A percentile compares a stretch with the other conserved stretches of the same genome.
These are phyloP conservation scores for Teratosphaeriaceae sp. DNA, from an alignment of 2,329 filamentous ascomycete species.

Conservation along the genomic window DNA sequence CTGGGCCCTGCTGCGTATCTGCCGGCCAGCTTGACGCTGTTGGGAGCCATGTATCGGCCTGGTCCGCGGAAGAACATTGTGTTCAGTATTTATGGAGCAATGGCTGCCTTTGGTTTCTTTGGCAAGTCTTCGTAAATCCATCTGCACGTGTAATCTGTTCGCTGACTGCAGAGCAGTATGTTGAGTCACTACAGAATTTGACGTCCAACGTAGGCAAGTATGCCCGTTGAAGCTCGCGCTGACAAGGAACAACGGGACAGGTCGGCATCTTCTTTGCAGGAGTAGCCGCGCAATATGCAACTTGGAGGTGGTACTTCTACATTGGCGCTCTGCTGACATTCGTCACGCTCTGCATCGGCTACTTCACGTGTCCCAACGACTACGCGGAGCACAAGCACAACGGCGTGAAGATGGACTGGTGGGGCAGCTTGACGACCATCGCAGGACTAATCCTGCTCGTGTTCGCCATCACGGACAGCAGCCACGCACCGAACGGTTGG, in stretches of 20 bases:
- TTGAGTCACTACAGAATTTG: too few species aligned
- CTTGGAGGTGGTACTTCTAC: slow-evolving; percentile 43
- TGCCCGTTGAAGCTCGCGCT: too few species aligned
- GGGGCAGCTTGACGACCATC: slow-evolving; percentile 54
- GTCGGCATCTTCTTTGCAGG: slow-evolving; percentile 60
- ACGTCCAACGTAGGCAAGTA: too few species aligned
- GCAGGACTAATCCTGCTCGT: slow-evolving; percentile 62
- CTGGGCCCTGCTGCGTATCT: slow-evolving; percentile 32
- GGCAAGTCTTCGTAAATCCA: too few species aligned
- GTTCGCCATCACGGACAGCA: slow-evolving; percentile 67
- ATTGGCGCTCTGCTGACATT: slow-evolving; percentile 51
- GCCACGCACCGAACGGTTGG: slow-evolving; percentile 64
- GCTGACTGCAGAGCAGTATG: too few species aligned
- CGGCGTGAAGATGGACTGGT: slow-evolving; percentile 61
- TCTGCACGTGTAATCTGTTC: too few species aligned
- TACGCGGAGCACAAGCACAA: slow-evolving; percentile 22
- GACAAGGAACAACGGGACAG: too few species aligned
- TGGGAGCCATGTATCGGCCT: slow-evolving; percentile 30
- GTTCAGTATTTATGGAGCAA: slow-evolving; percentile 42
- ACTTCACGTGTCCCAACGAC: slow-evolving; percentile 42
- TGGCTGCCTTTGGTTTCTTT: slow-evolving; percentile 51
- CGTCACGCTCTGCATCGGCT: slow-evolving; percentile 40
- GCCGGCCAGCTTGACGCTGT: slow-evolving; percentile 26
- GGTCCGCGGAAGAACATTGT: slow-evolving; percentile 32
- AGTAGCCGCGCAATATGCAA: slow-evolving; percentile 48